Evolutionary conservation across 495 filamentous ascomycete species (phyloP), one percentile per base, ranked within the genome.

Genomic region (Penicillium canescens): DNA sequence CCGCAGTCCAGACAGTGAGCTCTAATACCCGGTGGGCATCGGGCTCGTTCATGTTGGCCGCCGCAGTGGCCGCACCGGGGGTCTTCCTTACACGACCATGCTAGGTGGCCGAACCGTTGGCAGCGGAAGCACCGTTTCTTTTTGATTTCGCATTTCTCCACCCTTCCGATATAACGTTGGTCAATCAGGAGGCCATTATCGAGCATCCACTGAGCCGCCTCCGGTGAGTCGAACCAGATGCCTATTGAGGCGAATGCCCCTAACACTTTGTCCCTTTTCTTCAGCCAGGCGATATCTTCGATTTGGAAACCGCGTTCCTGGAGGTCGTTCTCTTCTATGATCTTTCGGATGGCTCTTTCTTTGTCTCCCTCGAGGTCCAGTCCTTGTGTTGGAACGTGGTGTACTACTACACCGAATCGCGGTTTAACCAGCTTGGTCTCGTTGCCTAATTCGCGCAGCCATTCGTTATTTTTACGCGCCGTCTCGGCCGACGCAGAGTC

Each of bases 41-140:
- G 24, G 14, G 43, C 9, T 6, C 54, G 52, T 2, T 65, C 43
- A 38, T 71, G 56, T 24, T 54, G 42, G 4, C 63, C 56, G 0
- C 34, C 51, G 21, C 50, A 71, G 42, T 71, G 52, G 23, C 68
- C 58, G 41, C 53, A 69, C 35, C 57, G 50, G 13, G 52, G n/a
- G 49, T 45, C 52, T 71, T 71, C 62, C 41, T 65, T 65, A 46
- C 61, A 71, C 41, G 55, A 55, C 63, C 60, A 68, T 10, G 57
- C 61, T 23, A 67, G 44, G 37, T 71, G 59, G 3, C 65, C 54
- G 28, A 71, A 67, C 16, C 38, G 23, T 50, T 68, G 47, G 46
- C 57, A 71, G 2, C 57, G 52, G 35, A 55, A 54, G 52, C 54
- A 71, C 44, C 57, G 36, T 23, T 65, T 65, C 20, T 48, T 47